Conservation (phyloP, 331 rosid species). For the Rosa hybrid region DNA sequence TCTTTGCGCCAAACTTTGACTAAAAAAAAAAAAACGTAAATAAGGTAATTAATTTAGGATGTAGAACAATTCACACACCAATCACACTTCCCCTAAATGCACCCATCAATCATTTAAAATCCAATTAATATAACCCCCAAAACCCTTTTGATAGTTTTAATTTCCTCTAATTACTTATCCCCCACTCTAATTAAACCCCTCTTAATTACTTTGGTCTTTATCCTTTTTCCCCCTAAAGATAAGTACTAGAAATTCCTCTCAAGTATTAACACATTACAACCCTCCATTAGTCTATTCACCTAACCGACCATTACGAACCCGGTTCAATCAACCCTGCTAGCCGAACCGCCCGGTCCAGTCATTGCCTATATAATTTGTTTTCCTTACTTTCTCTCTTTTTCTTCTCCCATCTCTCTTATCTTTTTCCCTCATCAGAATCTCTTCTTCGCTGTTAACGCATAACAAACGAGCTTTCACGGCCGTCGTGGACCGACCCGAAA, state of each 20-base stretch:
- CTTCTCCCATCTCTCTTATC: constrained; percentile 43
- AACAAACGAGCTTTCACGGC: constrained; percentile 35
- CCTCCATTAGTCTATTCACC: constrained; percentile 6
- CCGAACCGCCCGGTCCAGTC: not conserved
- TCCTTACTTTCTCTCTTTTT: constrained; percentile 20
- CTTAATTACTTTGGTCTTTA: not conserved
- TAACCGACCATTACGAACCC: constrained; percentile 4
- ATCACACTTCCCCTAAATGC: not conserved
- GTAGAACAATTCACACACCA: not conserved
- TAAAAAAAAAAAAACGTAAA: not conserved
- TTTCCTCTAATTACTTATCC: not conserved
- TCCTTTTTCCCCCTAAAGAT: too few species aligned
- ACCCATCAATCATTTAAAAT: not conserved
- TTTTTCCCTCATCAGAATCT: constrained; percentile 35
- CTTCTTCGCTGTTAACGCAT: constrained; percentile 27
- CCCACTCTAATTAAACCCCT: not conserved
- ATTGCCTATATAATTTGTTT: constrained; percentile 25
- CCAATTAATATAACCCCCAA: not conserved
- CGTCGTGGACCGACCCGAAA: constrained; percentile 29
- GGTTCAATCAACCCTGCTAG: not conserved
- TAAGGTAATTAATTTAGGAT: not conserved
- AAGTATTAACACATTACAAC: not conserved
- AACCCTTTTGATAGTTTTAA: not conserved
- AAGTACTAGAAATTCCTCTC: not conserved
- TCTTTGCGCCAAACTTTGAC: not conserved